Percentiles rank a stretch among this genome's conserved stretches.
Conservation (phyloP, 352 stramenopile species). For the Discostella stelligera region DNA sequence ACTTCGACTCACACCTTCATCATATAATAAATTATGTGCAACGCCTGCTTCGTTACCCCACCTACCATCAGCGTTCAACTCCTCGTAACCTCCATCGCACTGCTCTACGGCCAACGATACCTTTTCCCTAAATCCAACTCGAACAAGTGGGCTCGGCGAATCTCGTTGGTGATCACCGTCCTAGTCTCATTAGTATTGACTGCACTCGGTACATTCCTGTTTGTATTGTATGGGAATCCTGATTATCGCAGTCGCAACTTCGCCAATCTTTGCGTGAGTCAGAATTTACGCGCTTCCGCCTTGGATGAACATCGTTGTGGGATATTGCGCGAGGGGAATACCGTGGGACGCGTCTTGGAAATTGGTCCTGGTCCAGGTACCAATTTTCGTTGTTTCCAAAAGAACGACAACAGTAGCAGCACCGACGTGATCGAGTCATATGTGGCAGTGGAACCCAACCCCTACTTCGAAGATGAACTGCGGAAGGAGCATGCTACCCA, state of each 20-base stretch:
- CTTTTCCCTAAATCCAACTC: constrained; percentile 17
- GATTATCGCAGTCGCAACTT: constrained; percentile 25
- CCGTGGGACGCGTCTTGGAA: constrained; percentile 30
- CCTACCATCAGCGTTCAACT: constrained; percentile 37
- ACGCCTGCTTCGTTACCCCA: constrained; percentile 9
- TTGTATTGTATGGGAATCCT: constrained; percentile 20
- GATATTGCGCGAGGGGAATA: constrained; percentile 25
- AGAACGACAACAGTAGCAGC: constrained; percentile 11
- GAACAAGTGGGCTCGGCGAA: constrained; percentile 34
- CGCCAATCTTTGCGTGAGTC: constrained; percentile 25
- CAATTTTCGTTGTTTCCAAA: constrained; percentile 43
- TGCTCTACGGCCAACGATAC: constrained; percentile 32
- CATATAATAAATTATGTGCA: constrained; percentile 45
- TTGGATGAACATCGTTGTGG: constrained; percentile 39
- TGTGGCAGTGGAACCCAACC: constrained; percentile 44
- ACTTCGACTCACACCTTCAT: not conserved
- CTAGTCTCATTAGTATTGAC: constrained; percentile 28
- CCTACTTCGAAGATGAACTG: constrained; percentile 44
- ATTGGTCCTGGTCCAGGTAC: constrained; percentile 42
- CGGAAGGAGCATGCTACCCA: constrained; percentile 25
- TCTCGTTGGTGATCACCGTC: constrained; percentile 21
- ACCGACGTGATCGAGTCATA: constrained; percentile 35
- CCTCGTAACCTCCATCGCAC: constrained; percentile 23
- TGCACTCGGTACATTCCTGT: constrained; percentile 27
- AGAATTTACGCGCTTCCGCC: constrained; percentile 21